Conservation (phyloP, 352 stramenopile species). For the Phytophthora idaei region DNA sequence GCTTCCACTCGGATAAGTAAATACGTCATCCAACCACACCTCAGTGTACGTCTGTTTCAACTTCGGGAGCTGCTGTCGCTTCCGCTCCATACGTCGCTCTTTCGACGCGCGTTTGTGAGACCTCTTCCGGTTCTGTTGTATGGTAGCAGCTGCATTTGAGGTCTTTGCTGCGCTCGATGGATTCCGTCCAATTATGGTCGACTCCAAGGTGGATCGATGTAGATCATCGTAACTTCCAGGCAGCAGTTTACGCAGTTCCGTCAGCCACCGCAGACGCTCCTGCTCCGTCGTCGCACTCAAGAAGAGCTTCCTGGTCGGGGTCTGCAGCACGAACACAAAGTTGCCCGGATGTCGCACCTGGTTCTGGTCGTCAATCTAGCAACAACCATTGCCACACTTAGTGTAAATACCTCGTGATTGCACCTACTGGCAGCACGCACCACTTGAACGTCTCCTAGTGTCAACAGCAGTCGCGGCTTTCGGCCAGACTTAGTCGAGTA, state of each 20-base stretch:
- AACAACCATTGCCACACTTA: background rate
- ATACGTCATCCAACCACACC: conserved; percentile 75
- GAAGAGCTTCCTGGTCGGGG: conserved; percentile 52
- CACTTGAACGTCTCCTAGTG: conserved; percentile 63
- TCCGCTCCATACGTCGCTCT: conserved; percentile 65
- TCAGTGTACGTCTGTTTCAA: conserved; percentile 80
- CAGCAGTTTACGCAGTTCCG: conserved; percentile 55
- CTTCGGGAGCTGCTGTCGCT: conserved; percentile 62
- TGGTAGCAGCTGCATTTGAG: conserved; percentile 18
- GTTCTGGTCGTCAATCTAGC: conserved; percentile 84
- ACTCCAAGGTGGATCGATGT: conserved; percentile 25
- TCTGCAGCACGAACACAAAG: conserved; percentile 79
- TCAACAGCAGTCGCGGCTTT: conserved; percentile 56
- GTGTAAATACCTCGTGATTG: background rate
- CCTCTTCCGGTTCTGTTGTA: conserved; percentile 30
- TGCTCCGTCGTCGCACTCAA: conserved; percentile 81
- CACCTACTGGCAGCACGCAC: conserved; percentile 38
- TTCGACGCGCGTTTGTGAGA: conserved; percentile 55
- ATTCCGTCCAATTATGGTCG: conserved; percentile 42
- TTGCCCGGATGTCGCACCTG: conserved; percentile 73
- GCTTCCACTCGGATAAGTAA: conserved; percentile 44
- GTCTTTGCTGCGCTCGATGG: conserved; percentile 48
- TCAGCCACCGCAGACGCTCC: conserved; percentile 69
- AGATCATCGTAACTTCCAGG: conserved; percentile 23
- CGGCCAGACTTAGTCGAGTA: conserved; percentile 88